These are phyloP conservation scores for Hirschfeldia incana DNA, from an alignment of 345 rosid genomes.

Conservation along the genomic window DNA sequence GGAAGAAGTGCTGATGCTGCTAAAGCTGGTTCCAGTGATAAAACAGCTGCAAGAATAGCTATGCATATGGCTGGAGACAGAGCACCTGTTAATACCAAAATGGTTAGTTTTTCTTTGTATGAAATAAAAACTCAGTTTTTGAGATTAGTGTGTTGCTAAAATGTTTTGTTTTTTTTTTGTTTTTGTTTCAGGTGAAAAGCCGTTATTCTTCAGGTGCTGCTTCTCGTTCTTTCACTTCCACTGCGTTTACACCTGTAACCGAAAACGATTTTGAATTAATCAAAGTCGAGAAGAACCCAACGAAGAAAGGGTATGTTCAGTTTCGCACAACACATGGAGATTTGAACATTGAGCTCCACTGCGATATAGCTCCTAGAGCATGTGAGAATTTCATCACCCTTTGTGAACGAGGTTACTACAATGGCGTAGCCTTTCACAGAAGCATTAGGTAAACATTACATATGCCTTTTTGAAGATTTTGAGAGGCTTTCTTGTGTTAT, in stretches of 20 bases:
- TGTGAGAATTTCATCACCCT: constrained; percentile 91
- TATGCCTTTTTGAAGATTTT: background rate
- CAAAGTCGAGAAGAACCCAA: constrained; percentile 90
- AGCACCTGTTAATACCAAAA: constrained; percentile 71
- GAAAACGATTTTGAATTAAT: constrained; percentile 76
- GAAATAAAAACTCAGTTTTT: background rate
- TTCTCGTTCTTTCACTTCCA: constrained; percentile 93
- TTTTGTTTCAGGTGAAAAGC: constrained; percentile 65
- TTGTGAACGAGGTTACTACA: constrained; percentile 80
- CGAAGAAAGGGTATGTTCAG: constrained; percentile 95
- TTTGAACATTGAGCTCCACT: constrained; percentile 89
- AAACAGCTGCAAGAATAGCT: constrained; percentile 90
- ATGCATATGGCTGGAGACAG: constrained; percentile 98
- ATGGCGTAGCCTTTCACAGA: constrained; percentile 78
- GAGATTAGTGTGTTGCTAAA: background rate
- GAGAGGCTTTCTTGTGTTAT: background rate
- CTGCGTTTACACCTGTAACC: constrained; percentile 84
- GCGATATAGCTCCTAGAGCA: constrained; percentile 88
- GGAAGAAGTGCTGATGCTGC: constrained; percentile 97
- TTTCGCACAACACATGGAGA: constrained; percentile 87
- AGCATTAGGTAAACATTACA: constrained; percentile 54
- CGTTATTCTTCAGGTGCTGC: constrained; percentile 91
- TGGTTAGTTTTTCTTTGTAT: constrained; percentile 53
- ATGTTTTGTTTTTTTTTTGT: background rate
- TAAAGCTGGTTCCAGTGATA: constrained; percentile 75